Percentiles rank a stretch among this genome's conserved stretches.
Evolutionary conservation across 345 rosid genomes (phyloP).

Genomic region (Pseudoturritis turrita): DNA sequence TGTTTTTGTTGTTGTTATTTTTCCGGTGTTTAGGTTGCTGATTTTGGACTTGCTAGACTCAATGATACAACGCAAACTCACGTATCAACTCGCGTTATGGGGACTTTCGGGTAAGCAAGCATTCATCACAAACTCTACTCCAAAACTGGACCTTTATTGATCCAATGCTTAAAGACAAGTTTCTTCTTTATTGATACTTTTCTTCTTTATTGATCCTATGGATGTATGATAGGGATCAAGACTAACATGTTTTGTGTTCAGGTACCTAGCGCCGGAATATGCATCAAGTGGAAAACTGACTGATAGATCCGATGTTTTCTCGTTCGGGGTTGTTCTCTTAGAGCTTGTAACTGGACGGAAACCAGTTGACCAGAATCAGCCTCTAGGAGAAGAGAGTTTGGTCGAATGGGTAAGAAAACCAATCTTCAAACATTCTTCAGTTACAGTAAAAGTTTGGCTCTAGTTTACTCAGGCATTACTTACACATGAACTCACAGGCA

Average conservation of each 20-base stretch:
- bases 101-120: constrained; percentile 86
- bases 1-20: background rate
- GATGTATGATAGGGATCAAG: constrained; percentile 23
- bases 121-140: background rate
- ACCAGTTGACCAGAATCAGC: constrained; percentile 81
- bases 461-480: constrained; percentile 33
- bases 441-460: constrained; percentile 31
- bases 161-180: background rate
- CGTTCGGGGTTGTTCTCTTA: constrained; percentile 92
- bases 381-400: constrained; percentile 93
- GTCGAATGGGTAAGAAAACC: constrained; percentile 82
- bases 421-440: background rate
- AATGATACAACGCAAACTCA: constrained; percentile 76
- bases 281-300: constrained; percentile 95
- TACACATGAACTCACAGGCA: constrained; percentile 58
- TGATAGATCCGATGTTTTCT: constrained; percentile 91
- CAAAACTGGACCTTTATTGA: constrained; percentile 30
- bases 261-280: constrained; percentile 97
- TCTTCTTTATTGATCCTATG: constrained; percentile 42
- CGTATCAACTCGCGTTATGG: constrained; percentile 98
- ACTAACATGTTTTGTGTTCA: constrained; percentile 28
- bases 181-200: background rate
- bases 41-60: constrained; percentile 98
- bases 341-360: constrained; percentile 92
- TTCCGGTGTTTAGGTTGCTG: constrained; percentile 63